Evolutionary conservation across 2,329 filamentous ascomycete genomes (phyloP), one percentile per base, ranked within the genome.

Genomic region (Sarocladium kiliense): DNA sequence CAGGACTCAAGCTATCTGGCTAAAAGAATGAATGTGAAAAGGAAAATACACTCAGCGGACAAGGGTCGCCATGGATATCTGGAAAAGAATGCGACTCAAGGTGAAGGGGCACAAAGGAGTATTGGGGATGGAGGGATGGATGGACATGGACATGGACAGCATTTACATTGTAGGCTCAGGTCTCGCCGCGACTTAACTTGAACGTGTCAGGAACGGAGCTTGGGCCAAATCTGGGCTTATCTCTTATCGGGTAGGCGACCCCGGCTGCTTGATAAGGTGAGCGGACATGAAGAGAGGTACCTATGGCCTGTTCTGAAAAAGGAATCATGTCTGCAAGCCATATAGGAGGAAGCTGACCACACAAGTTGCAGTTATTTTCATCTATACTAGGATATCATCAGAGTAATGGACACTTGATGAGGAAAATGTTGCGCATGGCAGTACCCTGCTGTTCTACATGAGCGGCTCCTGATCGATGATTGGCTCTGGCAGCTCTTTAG

Each of bases 141-240:
- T 5, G 23, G 36, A n/a, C 7, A 39, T 39, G 36, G 36, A 39
- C 7, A 44, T 18, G 23, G n/a, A 9, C 7, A 23, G 16, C 10
- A 47, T 27, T 21, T 16, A n/a, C 12, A 26, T 23, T 27, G 44
- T 47, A 16, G 41, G 10, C 41, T n/a, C 41, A 10, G 41, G 41
- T 44, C 18, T 25, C n/a, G 37, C 37, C 6, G 41, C 12, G 6
- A 16, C 9, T 9, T 3, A 23, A 47, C 44, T 47, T 47, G 44
- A 47, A 47, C 44, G 44, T 47, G 44, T 47, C 44, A 47, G 44
- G 44, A 47, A 47, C 44, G 7, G 44, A 47, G n/a, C 25, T 47
- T 30, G 25, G 44, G 27, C 44, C 7, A 18, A 30, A 23, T 47
- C n/a, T 14, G n/a, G 23, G 21, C 44, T 47, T 47, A 47, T 47